phyloP scores from a whole-genome alignment of 2,329 filamentous ascomycete species.

The Colletotrichum tamarilloi region DNA sequence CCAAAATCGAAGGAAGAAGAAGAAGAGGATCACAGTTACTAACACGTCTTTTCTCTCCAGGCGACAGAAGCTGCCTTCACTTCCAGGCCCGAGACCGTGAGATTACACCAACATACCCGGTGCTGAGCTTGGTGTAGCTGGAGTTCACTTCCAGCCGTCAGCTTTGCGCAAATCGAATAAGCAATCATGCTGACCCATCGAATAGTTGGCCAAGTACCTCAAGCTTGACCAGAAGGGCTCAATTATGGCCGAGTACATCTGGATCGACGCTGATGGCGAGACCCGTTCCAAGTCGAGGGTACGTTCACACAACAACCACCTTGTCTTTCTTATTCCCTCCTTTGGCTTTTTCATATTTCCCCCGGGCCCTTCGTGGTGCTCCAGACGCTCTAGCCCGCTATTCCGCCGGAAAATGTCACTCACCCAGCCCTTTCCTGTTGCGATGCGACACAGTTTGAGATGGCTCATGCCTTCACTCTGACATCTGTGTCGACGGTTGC shows the following conservation, averaged over 20 bases:
- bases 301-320: conserved; percentile 56
- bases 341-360: background rate
- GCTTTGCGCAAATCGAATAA: conserved; percentile 3
- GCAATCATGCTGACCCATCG: conserved; percentile 32
- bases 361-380: background rate
- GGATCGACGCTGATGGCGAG: conserved; percentile 87
- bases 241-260: conserved; percentile 96
- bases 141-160: background rate
- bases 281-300: conserved; percentile 97
- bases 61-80: conserved; percentile 43
- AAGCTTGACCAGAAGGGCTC: conserved; percentile 88
- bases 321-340: conserved; percentile 36
- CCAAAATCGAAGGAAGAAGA: background rate
- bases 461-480: conserved; percentile 9
- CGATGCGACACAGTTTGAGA: background rate
- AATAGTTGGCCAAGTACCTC: conserved; percentile 91
- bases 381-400: background rate
- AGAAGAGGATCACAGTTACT: conserved; percentile 12
- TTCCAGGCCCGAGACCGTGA: conserved; percentile 49
- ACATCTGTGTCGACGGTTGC: conserved; percentile 1
- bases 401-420: background rate
- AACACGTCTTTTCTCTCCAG: conserved; percentile 36
- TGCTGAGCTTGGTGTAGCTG: background rate
- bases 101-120: conserved; percentile 21
- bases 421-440: background rate